phyloP scores from a whole-genome alignment of 208 protist species.

The Balamuthia mandrillaris region DNA sequence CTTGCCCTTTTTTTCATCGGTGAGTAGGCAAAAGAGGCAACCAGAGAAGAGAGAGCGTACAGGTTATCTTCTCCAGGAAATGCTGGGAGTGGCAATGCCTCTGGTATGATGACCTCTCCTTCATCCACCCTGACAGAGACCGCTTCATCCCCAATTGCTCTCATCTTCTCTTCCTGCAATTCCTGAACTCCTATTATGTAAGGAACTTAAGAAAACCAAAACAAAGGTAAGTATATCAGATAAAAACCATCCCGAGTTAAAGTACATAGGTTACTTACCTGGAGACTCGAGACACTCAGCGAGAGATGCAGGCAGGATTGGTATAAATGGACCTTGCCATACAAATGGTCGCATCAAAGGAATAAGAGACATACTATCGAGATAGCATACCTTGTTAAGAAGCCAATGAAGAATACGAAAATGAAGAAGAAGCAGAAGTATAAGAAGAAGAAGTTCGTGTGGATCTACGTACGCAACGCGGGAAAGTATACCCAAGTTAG shows the following conservation, averaged over 20 bases:
- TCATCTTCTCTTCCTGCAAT: background rate
- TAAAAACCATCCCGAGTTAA: background rate
- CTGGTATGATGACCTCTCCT: too few relatives aligned
- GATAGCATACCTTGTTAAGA: too few relatives aligned
- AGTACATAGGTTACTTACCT: background rate
- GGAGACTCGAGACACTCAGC: constrained; percentile 10
- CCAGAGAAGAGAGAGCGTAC: too few relatives aligned
- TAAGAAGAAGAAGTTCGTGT: background rate
- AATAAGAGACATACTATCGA: constrained; percentile 1
- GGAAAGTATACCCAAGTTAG: constrained; percentile 5
- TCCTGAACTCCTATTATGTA: constrained; percentile 21
- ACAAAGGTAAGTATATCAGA: background rate
- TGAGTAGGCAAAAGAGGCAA: too few relatives aligned
- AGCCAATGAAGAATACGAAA: too few relatives aligned
- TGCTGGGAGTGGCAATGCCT: too few relatives aligned
- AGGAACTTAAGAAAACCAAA: background rate
- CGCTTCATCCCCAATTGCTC: background rate
- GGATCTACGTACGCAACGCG: constrained; percentile 21
- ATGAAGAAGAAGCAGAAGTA: background rate
- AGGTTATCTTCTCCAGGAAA: too few relatives aligned
- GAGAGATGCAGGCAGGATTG: background rate
- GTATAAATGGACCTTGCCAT: constrained; percentile 36
- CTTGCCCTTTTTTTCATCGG: too few relatives aligned
- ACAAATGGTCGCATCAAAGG: background rate
- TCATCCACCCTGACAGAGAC: background rate